Conservation (phyloP, 805 yeast genomes). For the Wickerhamiella siamensis region DNA sequence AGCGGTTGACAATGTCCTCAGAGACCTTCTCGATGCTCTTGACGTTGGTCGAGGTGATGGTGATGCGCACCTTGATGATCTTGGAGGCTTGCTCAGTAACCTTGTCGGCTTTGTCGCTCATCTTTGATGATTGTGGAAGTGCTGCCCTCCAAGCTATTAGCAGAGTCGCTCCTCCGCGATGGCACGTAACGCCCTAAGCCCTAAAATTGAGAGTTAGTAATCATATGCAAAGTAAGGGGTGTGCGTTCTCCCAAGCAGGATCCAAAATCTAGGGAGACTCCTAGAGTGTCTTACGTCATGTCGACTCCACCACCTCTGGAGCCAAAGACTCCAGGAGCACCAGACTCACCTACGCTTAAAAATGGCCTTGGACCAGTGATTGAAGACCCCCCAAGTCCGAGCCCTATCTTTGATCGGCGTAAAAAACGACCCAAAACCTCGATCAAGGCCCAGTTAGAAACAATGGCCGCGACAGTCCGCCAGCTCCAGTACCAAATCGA, state of each 20-base stretch:
- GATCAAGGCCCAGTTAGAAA: not conserved
- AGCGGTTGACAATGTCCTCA: constrained; percentile 76
- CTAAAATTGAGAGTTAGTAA: no score
- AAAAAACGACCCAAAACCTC: not conserved
- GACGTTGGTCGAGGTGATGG: constrained; percentile 97
- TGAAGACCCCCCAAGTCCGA: constrained; percentile 14
- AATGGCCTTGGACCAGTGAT: constrained; percentile 16
- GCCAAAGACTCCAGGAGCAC: constrained; percentile 2
- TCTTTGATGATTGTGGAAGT: constrained; percentile 12
- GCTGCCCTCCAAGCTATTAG: not conserved
- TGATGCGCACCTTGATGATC: constrained; percentile 96
- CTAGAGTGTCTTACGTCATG: no score
- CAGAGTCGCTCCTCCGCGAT: not conserved
- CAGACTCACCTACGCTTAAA: constrained; percentile 7
- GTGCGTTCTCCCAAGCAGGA: no score
- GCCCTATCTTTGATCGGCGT: constrained; percentile 4
- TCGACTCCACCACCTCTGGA: constrained; percentile 7
- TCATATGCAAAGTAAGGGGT: no score
- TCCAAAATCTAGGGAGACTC: no score
- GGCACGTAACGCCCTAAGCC: constrained; percentile 6
- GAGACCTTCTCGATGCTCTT: constrained; percentile 95
- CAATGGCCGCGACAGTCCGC: constrained; percentile 4
- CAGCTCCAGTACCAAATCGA: constrained; percentile 9
- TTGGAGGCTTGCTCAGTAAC: constrained; percentile 67
- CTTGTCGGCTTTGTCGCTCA: constrained; percentile 48